phyloP scores from a whole-genome alignment of 345 rosid species.

The Cochlearia excelsa region DNA sequence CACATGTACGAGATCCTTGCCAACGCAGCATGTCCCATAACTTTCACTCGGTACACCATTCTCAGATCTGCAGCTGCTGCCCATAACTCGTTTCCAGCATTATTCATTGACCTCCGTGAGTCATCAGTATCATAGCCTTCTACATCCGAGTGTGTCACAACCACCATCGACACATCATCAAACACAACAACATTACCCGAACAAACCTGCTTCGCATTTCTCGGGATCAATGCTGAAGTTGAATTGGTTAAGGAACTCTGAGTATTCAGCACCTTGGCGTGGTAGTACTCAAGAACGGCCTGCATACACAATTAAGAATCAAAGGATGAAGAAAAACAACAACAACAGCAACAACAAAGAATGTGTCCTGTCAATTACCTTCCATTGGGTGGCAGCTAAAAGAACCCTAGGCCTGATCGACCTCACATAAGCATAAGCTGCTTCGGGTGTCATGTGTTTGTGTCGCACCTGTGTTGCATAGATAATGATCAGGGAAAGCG shows the following conservation, averaged over 20 bases:
- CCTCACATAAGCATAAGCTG: conserved; percentile 72
- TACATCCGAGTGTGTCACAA: conserved; percentile 78
- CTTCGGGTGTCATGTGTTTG: conserved; percentile 81
- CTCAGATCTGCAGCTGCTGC: conserved; percentile 43
- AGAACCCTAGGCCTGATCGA: conserved; percentile 88
- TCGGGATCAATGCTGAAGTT: conserved; percentile 34
- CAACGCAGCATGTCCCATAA: conserved; percentile 62
- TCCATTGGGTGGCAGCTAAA: conserved; percentile 84
- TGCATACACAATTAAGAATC: conserved; percentile 31
- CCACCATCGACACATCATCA: conserved; percentile 77
- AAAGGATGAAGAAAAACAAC: background rate
- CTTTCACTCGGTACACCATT: conserved; percentile 62
- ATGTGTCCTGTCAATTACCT: conserved; percentile 44
- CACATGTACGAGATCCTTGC: conserved; percentile 74
- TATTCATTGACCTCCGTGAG: conserved; percentile 23
- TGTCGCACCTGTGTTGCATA: conserved; percentile 55
- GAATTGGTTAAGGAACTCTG: conserved; percentile 22
- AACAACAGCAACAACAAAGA: background rate
- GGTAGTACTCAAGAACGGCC: conserved; percentile 87
- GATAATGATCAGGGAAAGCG: conserved; percentile 13
- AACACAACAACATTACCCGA: conserved; percentile 53
- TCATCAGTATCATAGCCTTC: conserved; percentile 60
- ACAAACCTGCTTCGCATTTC: conserved; percentile 31
- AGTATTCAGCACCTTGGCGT: conserved; percentile 42
- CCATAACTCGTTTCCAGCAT: conserved; percentile 35